Evolutionary conservation across 345 rosid genomes (phyloP).

Genomic region (Aquilaria yunnanensis): DNA sequence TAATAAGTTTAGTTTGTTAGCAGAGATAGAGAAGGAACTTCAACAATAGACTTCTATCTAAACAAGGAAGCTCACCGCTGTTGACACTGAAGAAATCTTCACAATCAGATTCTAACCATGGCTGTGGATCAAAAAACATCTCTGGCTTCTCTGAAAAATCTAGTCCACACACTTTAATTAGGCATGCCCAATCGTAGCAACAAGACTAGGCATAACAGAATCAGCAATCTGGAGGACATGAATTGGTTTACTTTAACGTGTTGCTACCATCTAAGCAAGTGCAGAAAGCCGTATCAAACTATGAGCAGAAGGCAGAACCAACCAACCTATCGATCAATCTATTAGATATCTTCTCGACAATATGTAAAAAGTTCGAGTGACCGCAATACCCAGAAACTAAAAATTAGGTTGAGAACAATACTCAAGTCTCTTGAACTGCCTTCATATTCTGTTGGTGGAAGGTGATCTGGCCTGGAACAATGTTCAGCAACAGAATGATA

Average conservation of each 20-base stretch:
- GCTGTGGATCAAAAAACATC: constrained; percentile 47
- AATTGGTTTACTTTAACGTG: no score
- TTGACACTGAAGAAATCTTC: constrained; percentile 59
- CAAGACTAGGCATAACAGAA: not conserved
- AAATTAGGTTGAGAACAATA: constrained; percentile 18
- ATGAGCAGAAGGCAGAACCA: no score
- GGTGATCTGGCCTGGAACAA: constrained; percentile 13
- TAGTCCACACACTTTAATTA: constrained; percentile 3
- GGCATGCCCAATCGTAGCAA: not conserved
- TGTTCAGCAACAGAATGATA: constrained; percentile 6
- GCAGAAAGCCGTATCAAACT: no score
- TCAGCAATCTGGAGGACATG: no score
- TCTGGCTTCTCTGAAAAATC: constrained; percentile 36
- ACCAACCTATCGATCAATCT: no score
- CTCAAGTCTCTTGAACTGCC: constrained; percentile 21
- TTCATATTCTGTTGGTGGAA: constrained; percentile 3
- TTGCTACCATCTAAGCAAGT: no score
- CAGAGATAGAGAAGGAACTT: not conserved
- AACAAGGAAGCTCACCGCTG: constrained; percentile 34
- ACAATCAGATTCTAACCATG: constrained; percentile 57
- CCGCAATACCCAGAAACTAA: no score
- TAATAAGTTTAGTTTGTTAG: not conserved
- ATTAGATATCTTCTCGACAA: no score
- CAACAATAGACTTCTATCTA: not conserved
- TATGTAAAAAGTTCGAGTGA: no score